Percentiles rank a stretch among this genome's conserved stretches.
Evolutionary conservation across 129 eudicot genomes (phyloP).

Genomic region (Sambucus nigra): DNA sequence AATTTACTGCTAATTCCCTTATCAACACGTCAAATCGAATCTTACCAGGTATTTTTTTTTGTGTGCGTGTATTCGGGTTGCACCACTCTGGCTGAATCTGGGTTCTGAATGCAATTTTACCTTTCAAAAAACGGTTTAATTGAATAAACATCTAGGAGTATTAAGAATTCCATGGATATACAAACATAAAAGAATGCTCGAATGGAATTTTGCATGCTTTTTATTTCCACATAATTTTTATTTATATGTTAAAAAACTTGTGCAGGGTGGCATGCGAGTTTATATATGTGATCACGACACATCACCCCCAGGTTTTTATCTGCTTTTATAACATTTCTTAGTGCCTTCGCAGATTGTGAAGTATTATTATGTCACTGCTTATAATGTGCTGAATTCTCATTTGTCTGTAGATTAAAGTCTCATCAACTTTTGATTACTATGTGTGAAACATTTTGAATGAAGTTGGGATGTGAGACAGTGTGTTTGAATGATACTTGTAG

Average conservation of each 20-base stretch:
- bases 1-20: too few relatives aligned
- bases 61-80: too few relatives aligned
- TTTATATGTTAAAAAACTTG: conserved; percentile 1
- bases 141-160: too few relatives aligned
- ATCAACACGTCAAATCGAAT: too few relatives aligned
- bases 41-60: too few relatives aligned
- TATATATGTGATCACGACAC: conserved; percentile 77
- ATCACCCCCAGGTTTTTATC: conserved; percentile 69
- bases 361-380: too few relatives aligned
- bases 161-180: too few relatives aligned
- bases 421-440: background rate
- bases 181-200: too few relatives aligned
- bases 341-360: background rate
- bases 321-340: background rate
- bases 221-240: background rate
- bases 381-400: background rate
- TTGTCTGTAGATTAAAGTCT: background rate
- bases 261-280: conserved; percentile 81
- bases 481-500: background rate
- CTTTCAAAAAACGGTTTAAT: too few relatives aligned
- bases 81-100: too few relatives aligned
- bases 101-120: too few relatives aligned
- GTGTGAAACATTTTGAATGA: background rate
- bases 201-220: too few relatives aligned
- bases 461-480: background rate